Base-by-base conservation (phyloP, 306 rosid species). In the Medicago lupulina region DNA sequence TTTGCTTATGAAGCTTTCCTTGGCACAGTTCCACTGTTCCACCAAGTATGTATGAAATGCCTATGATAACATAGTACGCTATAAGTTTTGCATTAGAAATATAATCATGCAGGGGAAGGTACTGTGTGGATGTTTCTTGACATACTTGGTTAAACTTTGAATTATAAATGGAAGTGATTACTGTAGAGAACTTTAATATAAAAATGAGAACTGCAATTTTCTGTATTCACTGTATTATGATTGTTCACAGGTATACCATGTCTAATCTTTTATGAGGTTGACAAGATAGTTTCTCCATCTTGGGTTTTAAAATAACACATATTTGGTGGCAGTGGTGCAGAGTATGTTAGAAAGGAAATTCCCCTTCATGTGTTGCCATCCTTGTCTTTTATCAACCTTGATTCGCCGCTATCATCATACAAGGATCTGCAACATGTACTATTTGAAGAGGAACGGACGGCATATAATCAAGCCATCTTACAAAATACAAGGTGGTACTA, bases 401-500 rank as follows among this genome's bases (percentile, higher is more conserved):
- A 86, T 71, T 87, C 97, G 3, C 92, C 99, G 16, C 82, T 96
- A 67, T 83, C 67, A 8, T 89, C 99, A 25, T 92, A 87, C 70
- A 86, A 86, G 49, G 99, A 96, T 87, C 79, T 96, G 82, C 99
- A 92, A 81, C 91, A 79, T 51, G 94, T 96, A 62, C 76, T 96
- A 71, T 92, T 81, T 70, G 97, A 96, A 78, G 99, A 96, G 89
- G 99, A 96, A 88, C 87, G 86, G 75, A 87, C 83, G 15, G 99
- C 99, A 31, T 96, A 96, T 83, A 96, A 89, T 79, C 91, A 92
- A 80, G 92, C 99, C 79, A 81, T 96, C 81, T 61, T 40, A 55
- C 93, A 90, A 83, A 92, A 92, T 87, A 86, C 70, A 81, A 96
- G 96, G 99, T 96, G 81, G 71, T 58, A 14, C 49, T 79, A n/a